phyloP scores from a whole-genome alignment of 2,329 filamentous ascomycete species.

The Talaromyces sp. region DNA sequence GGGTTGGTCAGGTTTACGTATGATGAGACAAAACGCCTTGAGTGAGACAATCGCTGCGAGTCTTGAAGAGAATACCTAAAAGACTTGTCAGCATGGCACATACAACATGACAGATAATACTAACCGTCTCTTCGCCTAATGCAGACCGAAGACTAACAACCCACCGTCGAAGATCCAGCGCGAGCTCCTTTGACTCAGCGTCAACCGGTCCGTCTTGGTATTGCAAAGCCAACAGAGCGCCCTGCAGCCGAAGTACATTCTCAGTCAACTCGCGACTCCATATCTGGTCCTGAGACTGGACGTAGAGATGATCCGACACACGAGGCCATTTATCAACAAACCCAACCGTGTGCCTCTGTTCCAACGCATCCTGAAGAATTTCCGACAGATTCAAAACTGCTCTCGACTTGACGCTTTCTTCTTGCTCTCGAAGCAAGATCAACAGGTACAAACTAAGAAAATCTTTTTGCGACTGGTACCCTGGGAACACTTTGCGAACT shows the following conservation, averaged over 20 bases:
- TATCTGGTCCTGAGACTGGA: constrained; percentile 17
- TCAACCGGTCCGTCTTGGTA: constrained; percentile 8
- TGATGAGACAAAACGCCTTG: constrained; percentile 39
- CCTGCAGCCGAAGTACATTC: constrained; percentile 31
- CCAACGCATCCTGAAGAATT: constrained; percentile 23
- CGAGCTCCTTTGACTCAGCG: constrained; percentile 13
- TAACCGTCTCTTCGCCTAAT: constrained; percentile 37
- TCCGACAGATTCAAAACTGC: constrained; percentile 30
- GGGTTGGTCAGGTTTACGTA: constrained; percentile 16
- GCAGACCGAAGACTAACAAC: constrained; percentile 31
- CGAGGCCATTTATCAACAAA: constrained; percentile 23
- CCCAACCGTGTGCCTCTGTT: constrained; percentile 13
- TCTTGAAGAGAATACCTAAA: constrained; percentile 35
- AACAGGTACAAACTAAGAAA: constrained; percentile 26
- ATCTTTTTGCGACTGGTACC: constrained; percentile 16
- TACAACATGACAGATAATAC: constrained; percentile 7
- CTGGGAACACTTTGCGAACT: constrained; percentile 21
- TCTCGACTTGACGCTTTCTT: constrained; percentile 22
- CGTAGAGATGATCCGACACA: constrained; percentile 21
- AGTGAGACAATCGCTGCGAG: constrained; percentile 32
- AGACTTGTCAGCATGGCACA: not conserved
- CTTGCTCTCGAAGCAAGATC: constrained; percentile 21
- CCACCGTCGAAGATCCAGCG: constrained; percentile 25
- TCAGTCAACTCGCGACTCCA: constrained; percentile 34
- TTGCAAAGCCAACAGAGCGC: constrained; percentile 29